Percentiles rank a stretch among this genome's conserved stretches.
These are phyloP conservation scores for Mortierella sp. DNA, from an alignment of 371 early-diverging fungal species.

Conservation along the genomic window DNA sequence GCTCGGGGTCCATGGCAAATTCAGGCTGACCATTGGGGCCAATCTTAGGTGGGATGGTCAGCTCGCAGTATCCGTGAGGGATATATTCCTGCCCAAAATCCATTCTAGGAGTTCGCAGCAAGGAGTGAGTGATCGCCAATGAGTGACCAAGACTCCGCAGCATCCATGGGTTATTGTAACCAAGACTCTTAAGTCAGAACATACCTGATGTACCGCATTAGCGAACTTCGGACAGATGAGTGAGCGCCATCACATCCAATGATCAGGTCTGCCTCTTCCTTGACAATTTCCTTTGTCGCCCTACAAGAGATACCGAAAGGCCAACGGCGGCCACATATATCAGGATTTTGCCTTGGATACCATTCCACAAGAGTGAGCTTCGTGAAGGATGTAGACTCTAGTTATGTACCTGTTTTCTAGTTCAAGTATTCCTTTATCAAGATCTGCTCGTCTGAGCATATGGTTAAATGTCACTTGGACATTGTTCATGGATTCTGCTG, in stretches of 20 bases:
- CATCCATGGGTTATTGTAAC: too few relatives aligned
- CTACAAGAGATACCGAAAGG: neutral
- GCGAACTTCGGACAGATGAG: constrained; percentile 79
- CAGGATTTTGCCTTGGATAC: too few relatives aligned
- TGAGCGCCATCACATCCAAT: constrained; percentile 97
- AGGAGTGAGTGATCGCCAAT: neutral
- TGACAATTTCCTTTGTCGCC: constrained; percentile 45
- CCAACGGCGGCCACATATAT: too few relatives aligned
- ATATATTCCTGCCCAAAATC: constrained; percentile 90
- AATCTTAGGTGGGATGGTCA: constrained; percentile 76
- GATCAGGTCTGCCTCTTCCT: constrained; percentile 78
- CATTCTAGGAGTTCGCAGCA: constrained; percentile 61
- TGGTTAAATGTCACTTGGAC: constrained; percentile 78
- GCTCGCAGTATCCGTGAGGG: constrained; percentile 91
- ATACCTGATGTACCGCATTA: constrained; percentile 78
- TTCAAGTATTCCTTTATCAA: constrained; percentile 63
- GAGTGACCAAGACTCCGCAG: too few relatives aligned
- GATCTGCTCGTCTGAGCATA: constrained; percentile 66
- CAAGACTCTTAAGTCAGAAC: neutral
- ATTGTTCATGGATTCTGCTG: constrained; percentile 70
- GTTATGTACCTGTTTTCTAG: constrained; percentile 50
- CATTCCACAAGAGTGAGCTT: too few relatives aligned
- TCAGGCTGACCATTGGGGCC: constrained; percentile 62
- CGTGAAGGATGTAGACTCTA: too few relatives aligned
- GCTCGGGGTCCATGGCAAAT: constrained; percentile 88